Percentiles rank a stretch among this genome's conserved stretches.
Conservation (phyloP, 1,284 basidiomycete species). For the Macrocystidia cucumis region DNA sequence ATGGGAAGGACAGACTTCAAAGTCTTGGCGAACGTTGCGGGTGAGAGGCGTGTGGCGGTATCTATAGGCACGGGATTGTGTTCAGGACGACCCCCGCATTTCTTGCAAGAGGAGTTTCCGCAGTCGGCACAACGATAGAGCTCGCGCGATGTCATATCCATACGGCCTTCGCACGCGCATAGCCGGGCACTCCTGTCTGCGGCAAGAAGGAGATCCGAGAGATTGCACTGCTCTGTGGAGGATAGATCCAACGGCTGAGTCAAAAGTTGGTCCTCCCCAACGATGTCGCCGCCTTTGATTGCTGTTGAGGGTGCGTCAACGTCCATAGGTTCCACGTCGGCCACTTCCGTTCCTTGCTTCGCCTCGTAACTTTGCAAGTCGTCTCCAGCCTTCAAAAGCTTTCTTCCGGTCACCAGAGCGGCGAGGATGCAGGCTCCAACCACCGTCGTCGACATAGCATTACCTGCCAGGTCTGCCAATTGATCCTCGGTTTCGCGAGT, state of each 20-base stretch:
- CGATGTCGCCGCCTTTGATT: constrained; percentile 44
- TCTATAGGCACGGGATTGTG: constrained; percentile 66
- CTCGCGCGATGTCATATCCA: constrained; percentile 64
- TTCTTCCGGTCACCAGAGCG: constrained; percentile 64
- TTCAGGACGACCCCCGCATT: constrained; percentile 86
- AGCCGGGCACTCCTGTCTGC: constrained; percentile 73
- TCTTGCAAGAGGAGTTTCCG: constrained; percentile 72
- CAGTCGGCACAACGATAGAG: constrained; percentile 75
- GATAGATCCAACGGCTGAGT: constrained; percentile 65
- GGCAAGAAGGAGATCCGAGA: constrained; percentile 52
- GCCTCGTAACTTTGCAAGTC: constrained; percentile 58
- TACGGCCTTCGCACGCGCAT: constrained; percentile 86
- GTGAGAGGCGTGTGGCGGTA: constrained; percentile 48
- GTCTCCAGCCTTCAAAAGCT: constrained; percentile 57
- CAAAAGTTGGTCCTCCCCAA: constrained; percentile 62
- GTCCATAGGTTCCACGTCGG: constrained; percentile 27
- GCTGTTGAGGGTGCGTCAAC: constrained; percentile 22
- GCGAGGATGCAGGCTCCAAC: constrained; percentile 88
- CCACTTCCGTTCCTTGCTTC: constrained; percentile 33
- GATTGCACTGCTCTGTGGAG: constrained; percentile 36
- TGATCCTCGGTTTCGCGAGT: constrained; percentile 94
- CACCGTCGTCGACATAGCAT: constrained; percentile 96
- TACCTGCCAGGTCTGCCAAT: constrained; percentile 90
- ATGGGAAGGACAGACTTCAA: constrained; percentile 85
- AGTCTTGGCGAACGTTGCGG: constrained; percentile 65